Conservation (phyloP, 1,284 basidiomycete genomes). For the Earliella scabrosa region DNA sequence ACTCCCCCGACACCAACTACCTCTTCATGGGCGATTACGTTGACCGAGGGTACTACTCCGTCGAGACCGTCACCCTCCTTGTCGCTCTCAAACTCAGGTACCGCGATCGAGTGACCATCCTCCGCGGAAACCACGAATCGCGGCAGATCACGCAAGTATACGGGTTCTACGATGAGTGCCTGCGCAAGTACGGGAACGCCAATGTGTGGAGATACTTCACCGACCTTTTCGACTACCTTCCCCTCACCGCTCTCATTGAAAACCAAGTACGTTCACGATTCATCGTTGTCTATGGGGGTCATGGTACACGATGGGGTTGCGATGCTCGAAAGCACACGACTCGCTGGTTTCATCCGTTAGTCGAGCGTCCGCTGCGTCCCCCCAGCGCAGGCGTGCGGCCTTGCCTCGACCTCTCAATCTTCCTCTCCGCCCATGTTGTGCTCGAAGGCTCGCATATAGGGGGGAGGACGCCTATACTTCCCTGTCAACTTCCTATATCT, state of each 20-base stretch:
- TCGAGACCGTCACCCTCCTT: slow-evolving; percentile 98
- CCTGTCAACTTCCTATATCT: no score
- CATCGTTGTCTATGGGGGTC: neutral
- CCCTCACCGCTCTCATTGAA: slow-evolving; percentile 96
- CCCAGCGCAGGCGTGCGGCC: no score
- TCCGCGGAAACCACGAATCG: slow-evolving; percentile 98
- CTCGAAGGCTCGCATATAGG: no score
- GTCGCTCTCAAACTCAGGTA: slow-evolving; percentile 98
- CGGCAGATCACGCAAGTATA: slow-evolving; percentile 99
- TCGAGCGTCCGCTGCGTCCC: no score
- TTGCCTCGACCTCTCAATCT: no score
- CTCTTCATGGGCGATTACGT: slow-evolving; percentile 99
- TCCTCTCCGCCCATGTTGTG: no score
- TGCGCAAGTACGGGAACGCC: slow-evolving; percentile 99
- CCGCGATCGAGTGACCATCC: slow-evolving; percentile 97
- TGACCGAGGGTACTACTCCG: slow-evolving; percentile 99
- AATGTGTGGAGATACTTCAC: slow-evolving; percentile 99
- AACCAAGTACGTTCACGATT: slow-evolving; percentile 80
- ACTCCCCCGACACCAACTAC: slow-evolving; percentile 99
- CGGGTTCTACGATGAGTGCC: slow-evolving; percentile 99
- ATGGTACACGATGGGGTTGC: neutral
- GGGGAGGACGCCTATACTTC: no score
- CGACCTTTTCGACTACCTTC: slow-evolving; percentile 98
- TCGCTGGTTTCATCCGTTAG: no score
- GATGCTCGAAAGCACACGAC: slow-evolving; percentile 11